phyloP scores from a whole-genome alignment of 164 flowering plant species.

The Hamamelis virginiana region DNA sequence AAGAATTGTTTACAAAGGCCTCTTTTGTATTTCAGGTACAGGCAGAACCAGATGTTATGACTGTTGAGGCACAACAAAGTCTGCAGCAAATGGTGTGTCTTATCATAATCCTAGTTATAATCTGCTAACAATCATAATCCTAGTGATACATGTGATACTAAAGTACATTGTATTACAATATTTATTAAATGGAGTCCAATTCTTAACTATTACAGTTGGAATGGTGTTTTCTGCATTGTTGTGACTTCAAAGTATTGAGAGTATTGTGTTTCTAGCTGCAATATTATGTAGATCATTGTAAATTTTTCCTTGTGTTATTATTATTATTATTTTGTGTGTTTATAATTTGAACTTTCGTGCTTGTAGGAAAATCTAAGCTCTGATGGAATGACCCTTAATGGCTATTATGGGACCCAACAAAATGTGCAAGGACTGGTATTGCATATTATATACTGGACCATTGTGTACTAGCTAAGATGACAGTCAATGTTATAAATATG shows the following conservation, averaged over 20 bases:
- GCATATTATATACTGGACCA: background rate
- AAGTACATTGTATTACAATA: too few relatives aligned
- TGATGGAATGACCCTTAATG: conserved; percentile 41
- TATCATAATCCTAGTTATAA: background rate
- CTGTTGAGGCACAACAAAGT: conserved; percentile 45
- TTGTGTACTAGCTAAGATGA: background rate
- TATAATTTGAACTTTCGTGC: conserved; percentile 8
- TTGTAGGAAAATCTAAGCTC: conserved; percentile 46
- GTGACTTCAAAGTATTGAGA: too few relatives aligned
- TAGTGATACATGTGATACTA: too few relatives aligned
- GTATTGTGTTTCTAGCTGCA: too few relatives aligned
- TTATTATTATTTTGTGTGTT: too few relatives aligned
- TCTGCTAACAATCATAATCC: background rate
- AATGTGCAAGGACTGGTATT: conserved; percentile 63
- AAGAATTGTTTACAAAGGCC: background rate
- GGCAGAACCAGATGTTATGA: conserved; percentile 38
- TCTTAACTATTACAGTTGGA: too few relatives aligned
- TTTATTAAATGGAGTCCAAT: too few relatives aligned
- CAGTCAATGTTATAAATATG: background rate
- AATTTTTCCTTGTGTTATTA: too few relatives aligned
- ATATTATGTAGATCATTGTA: too few relatives aligned
- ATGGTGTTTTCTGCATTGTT: too few relatives aligned
- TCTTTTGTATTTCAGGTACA: conserved; percentile 38
- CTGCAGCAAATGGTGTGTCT: conserved; percentile 62
- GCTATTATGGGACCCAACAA: conserved; percentile 56